Conservation (phyloP, 2,329 filamentous ascomycete genomes). For the Fusarium incarnatum region DNA sequence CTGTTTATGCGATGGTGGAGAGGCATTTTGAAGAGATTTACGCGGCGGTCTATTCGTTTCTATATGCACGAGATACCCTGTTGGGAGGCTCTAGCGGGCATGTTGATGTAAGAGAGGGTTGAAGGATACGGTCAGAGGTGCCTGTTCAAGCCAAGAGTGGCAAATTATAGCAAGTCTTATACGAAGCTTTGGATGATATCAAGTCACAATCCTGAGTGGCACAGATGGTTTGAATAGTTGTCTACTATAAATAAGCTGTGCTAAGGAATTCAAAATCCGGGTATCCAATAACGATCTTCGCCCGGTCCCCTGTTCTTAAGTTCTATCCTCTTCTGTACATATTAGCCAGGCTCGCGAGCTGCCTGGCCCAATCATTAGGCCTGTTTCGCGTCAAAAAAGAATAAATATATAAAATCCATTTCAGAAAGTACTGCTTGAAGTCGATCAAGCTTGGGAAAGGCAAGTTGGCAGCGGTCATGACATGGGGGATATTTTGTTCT, state of each 20-base stretch:
- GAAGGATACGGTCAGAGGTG: neutral
- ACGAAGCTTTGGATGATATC: neutral
- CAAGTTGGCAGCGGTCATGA: neutral
- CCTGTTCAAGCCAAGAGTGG: constrained; percentile 1
- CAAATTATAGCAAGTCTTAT: constrained; percentile 4
- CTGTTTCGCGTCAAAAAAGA: neutral
- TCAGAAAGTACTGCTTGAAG: neutral
- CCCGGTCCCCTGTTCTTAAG: neutral
- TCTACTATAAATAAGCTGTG: constrained; percentile 1
- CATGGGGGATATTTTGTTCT: too few relatives aligned
- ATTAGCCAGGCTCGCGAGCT: neutral
- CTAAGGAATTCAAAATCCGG: constrained; percentile 6
- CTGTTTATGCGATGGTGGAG: constrained; percentile 19
- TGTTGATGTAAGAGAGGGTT: constrained; percentile 16
- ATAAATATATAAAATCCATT: neutral
- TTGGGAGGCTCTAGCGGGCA: constrained; percentile 39
- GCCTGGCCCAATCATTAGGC: neutral
- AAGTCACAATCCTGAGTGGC: neutral
- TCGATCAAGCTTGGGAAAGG: neutral
- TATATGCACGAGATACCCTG: constrained; percentile 48
- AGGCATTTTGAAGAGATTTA: constrained; percentile 33
- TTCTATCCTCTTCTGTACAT: neutral
- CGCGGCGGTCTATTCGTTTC: constrained; percentile 46
- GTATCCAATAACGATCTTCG: constrained; percentile 29
- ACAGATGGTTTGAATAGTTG: constrained; percentile 6